A percentile compares a stretch with the other conserved stretches of the same genome.
These are phyloP conservation scores for Geotrichum europaeum DNA, from an alignment of 1,139 yeast genomes.

Conservation along the genomic window DNA sequence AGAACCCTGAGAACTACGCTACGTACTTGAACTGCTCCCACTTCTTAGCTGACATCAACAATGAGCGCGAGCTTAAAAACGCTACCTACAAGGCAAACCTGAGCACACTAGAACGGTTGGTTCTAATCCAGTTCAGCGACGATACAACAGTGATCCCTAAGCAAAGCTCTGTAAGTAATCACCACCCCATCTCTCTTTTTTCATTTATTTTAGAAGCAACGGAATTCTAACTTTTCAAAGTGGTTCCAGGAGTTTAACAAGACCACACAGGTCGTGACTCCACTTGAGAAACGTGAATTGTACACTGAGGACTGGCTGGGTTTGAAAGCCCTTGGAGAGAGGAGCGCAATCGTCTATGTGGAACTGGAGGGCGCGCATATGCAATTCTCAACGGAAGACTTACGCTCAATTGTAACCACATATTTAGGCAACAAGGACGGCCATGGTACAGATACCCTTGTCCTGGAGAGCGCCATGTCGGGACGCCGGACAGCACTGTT, in stretches of 20 bases:
- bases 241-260: constrained; percentile 53
- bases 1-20: constrained; percentile 39
- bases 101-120: constrained; percentile 44
- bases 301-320: constrained; percentile 58
- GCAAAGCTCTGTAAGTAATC: constrained; percentile 49
- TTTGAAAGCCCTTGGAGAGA: constrained; percentile 42
- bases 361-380: constrained; percentile 60
- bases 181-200: background rate
- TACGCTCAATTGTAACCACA: background rate
- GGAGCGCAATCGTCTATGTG: constrained; percentile 44
- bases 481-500: background rate
- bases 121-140: constrained; percentile 51
- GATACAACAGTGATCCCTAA: constrained; percentile 70
- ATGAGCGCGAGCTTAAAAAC: constrained; percentile 43
- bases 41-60: constrained; percentile 61
- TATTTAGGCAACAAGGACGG: background rate
- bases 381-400: constrained; percentile 39
- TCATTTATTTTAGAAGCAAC: background rate
- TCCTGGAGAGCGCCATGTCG: background rate
- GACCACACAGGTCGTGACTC: constrained; percentile 40
- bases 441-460: too few relatives aligned
- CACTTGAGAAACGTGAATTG: constrained; percentile 46
- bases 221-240: constrained; percentile 8
- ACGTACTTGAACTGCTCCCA: constrained; percentile 46
- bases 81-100: constrained; percentile 42